Evolutionary conservation across 1,139 yeast species (phyloP), one percentile per base, ranked within the genome.

Genomic region (Kazachstania sp.): DNA sequence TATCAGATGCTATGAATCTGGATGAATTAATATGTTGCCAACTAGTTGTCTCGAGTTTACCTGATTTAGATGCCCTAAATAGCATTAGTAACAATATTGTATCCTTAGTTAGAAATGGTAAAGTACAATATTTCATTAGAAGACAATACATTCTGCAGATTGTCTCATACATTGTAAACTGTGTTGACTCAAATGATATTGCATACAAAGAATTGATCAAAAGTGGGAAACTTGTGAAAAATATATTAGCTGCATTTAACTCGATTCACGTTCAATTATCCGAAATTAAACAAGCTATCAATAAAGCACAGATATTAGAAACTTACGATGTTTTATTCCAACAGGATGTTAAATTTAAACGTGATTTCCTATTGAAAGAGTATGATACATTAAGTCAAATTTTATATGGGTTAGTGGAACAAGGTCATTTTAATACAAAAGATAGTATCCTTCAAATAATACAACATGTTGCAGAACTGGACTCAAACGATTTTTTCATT

Each of bases 381-480:
- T 95, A 88, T 61, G 95, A 86, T 56, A 61, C 74, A 3, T 66
- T 90, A 50, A 83, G 92, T 38, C 84, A 81, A 59, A 69, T 87
- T 3, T 66, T 83, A 30, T 78, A 63, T 58, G 78, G 83, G 12
- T 63, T 75, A 45, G 64, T 74, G 11, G 71, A 71, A 13, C 66
- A 67, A 28, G 71, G 72, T 38, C 54, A 61, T 26, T 56, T 69
- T 2, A 53, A 68, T 6, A 66, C 63, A 39, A 72, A 70, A 16
- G 58, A 69, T 1, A 67, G 70, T 36, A 74, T 79, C 51, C 55
- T 64, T 31, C 63, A 67, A 23, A 52, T 83, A 26, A 54, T 79
- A 9, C 55, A 65, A 13, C 74, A 71, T 44, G 58, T 73, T 2
- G 64, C 73, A 2, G 59, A 71, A 9, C 65, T 84, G 40, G 72